phyloP scores from a whole-genome alignment of 768 basidiomycete genomes.

The Kwoniella shandongensis region DNA sequence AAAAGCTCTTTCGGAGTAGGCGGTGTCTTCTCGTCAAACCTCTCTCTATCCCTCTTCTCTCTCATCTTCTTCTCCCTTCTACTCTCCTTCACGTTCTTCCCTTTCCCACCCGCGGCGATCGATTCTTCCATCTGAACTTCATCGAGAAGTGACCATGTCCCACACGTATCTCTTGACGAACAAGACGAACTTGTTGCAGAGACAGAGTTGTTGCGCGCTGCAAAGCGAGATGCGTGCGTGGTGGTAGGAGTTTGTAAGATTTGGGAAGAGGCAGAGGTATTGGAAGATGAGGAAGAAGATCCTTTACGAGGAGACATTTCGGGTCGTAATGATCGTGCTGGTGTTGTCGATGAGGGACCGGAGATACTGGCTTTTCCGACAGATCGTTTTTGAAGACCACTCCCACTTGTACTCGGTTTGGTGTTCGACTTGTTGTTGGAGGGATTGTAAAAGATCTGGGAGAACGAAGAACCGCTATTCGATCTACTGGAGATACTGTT shows the following conservation, averaged over 20 bases:
- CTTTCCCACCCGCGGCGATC: background rate
- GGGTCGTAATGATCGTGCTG: background rate
- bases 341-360: background rate
- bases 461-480: background rate
- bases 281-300: conserved; percentile 8
- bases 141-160: conserved; percentile 28
- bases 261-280: background rate
- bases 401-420: no score
- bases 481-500: no score
- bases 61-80: conserved; percentile 40
- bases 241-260: background rate
- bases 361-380: conserved; percentile 1
- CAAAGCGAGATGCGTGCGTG: background rate
- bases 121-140: conserved; percentile 17
- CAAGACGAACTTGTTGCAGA: no score
- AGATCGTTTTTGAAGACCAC: conserved; percentile 2
- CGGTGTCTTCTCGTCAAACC: conserved; percentile 48
- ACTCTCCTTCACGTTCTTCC: conserved; percentile 27
- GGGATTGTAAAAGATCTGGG: no score
- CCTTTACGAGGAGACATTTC: background rate
- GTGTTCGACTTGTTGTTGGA: no score
- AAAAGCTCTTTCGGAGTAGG: conserved; percentile 64
- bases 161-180: conserved; percentile 2
- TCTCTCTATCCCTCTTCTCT: conserved; percentile 35
- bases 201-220: no score